Evolutionary conservation across 148 eudicot species (phyloP).

Genomic region (Persicaria tinctoria): DNA sequence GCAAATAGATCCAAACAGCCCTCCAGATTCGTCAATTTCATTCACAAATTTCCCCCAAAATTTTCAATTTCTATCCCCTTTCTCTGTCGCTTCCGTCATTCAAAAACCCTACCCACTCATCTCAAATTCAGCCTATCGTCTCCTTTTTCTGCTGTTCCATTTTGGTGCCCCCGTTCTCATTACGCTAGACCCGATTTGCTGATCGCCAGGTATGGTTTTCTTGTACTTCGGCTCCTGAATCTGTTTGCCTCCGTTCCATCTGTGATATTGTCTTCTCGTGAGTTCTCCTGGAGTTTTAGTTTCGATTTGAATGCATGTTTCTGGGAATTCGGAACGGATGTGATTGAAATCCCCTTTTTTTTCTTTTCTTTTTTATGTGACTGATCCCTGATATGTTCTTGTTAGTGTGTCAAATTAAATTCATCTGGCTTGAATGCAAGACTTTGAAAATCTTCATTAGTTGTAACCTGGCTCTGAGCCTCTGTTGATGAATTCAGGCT

Average conservation of each 20-base stretch:
- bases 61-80: not conserved
- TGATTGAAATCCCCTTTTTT: too few species aligned
- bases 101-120: not conserved
- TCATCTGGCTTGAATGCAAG: too few species aligned
- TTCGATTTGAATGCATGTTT: not conserved
- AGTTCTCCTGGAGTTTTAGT: not conserved
- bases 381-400: not conserved
- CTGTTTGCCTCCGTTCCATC: not conserved
- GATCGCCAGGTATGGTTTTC: not conserved
- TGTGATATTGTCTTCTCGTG: not conserved
- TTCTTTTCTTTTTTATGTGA: too few species aligned
- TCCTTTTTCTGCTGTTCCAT: not conserved
- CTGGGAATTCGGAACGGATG: too few species aligned
- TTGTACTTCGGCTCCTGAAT: not conserved
- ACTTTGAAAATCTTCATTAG: too few species aligned
- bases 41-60: not conserved
- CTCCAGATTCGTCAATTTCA: slow-evolving; percentile 3
- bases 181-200: not conserved
- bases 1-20: not conserved
- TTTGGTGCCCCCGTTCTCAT: not conserved
- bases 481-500: not conserved
- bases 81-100: not conserved
- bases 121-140: not conserved
- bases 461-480: too few species aligned
- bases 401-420: not conserved